Evolutionary conservation across 805 yeast species (phyloP).

Genomic region (Wickerhamomyces xylosicus): DNA sequence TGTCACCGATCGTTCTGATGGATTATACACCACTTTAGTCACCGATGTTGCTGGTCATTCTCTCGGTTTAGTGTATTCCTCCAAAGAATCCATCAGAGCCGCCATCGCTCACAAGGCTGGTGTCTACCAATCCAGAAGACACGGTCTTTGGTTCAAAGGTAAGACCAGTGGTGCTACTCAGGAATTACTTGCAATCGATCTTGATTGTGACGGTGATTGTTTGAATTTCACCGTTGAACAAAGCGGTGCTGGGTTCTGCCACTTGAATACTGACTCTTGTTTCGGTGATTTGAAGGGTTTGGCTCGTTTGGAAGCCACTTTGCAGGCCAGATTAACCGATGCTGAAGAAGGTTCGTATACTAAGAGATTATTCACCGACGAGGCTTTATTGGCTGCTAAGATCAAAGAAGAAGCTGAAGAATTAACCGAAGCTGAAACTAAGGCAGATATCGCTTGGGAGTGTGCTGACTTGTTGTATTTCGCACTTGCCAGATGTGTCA

Average conservation of each 20-base stretch:
- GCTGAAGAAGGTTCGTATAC: constrained; percentile 97
- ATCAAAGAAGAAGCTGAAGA: constrained; percentile 96
- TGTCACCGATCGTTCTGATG: constrained; percentile 79
- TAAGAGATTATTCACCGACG: constrained; percentile 74
- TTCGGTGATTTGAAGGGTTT: constrained; percentile 68
- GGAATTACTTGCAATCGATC: constrained; percentile 48
- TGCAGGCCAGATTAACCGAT: constrained; percentile 45
- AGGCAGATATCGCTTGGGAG: constrained; percentile 84
- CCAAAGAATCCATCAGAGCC: constrained; percentile 67
- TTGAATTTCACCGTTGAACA: constrained; percentile 81
- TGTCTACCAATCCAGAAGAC: constrained; percentile 86
- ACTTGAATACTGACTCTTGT: constrained; percentile 71
- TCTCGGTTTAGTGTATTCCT: constrained; percentile 87
- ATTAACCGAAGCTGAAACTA: constrained; percentile 68
- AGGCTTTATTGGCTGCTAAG: constrained; percentile 67
- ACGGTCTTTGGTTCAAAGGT: constrained; percentile 95
- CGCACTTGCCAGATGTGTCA: constrained; percentile 61
- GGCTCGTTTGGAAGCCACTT: constrained; percentile 53
- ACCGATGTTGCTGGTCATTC: constrained; percentile 59
- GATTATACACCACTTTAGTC: constrained; percentile 77
- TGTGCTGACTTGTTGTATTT: constrained; percentile 87
- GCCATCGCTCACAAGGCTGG: constrained; percentile 79
- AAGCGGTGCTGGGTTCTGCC: constrained; percentile 86
- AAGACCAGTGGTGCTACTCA: constrained; percentile 96
- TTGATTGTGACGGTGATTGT: constrained; percentile 92